Percentiles rank a stretch among this genome's conserved stretches.
phyloP scores from a whole-genome alignment of 2,329 filamentous ascomycete species.

The Hirsutella minnesotensis region DNA sequence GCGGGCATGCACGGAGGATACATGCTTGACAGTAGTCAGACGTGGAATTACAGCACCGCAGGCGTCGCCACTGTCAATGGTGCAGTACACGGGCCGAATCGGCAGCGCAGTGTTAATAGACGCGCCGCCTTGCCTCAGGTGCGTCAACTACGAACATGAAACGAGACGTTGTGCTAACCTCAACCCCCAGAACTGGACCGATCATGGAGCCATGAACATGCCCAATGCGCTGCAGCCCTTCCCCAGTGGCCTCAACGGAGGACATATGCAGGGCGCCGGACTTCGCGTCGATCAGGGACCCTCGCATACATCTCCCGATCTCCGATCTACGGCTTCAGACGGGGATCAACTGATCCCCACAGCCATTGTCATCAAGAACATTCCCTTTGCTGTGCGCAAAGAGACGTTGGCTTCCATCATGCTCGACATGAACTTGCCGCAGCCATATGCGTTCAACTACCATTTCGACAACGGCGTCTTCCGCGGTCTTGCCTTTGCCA shows the following conservation, averaged over 20 bases:
- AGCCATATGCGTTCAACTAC: slow-evolving; percentile 98
- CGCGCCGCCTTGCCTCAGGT: slow-evolving; percentile 61
- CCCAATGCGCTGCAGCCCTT: slow-evolving; percentile 24
- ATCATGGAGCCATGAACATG: slow-evolving; percentile 31
- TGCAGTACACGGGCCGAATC: slow-evolving; percentile 51
- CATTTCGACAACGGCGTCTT: slow-evolving; percentile 98
- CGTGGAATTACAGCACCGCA: slow-evolving; percentile 64
- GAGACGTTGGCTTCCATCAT: slow-evolving; percentile 88
- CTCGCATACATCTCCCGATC: slow-evolving; percentile 27
- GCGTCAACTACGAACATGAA: slow-evolving; percentile 26
- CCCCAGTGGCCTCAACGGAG: slow-evolving; percentile 21
- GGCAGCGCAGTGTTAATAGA: slow-evolving; percentile 42
- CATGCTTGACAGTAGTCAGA: slow-evolving; percentile 58
- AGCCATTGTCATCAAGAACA: slow-evolving; percentile 98
- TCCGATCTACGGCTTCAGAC: slow-evolving; percentile 33
- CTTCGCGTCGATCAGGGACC: slow-evolving; percentile 31
- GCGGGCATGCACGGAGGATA: slow-evolving; percentile 32
- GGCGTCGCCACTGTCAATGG: slow-evolving; percentile 53
- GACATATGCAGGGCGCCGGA: slow-evolving; percentile 25
- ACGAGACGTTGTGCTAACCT: neutral
- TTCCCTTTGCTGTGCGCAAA: slow-evolving; percentile 96
- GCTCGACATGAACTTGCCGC: slow-evolving; percentile 84
- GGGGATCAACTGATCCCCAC: slow-evolving; percentile 91
- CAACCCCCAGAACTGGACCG: slow-evolving; percentile 37
- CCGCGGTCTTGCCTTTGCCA: slow-evolving; percentile 89